phyloP scores from a whole-genome alignment of 345 rosid genomes.

The Microcos paniculata region DNA sequence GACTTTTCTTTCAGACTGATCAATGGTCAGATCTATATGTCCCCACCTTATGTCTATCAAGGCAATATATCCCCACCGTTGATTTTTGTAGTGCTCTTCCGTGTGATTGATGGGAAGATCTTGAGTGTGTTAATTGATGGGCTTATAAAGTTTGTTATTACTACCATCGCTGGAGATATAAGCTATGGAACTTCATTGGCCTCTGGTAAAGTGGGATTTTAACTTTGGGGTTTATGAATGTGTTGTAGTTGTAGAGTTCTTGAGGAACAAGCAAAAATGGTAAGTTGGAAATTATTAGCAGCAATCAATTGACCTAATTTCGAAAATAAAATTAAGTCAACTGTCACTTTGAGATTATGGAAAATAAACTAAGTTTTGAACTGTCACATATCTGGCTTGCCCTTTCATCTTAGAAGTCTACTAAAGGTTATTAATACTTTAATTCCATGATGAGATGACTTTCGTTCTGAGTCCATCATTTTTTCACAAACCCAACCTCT shows the following conservation, averaged over 20 bases:
- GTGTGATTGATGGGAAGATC: background rate
- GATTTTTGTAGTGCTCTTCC: background rate
- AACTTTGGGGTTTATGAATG: no score
- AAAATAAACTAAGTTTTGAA: background rate
- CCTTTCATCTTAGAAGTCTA: no score
- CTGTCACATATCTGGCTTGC: background rate
- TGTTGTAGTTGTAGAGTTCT: background rate
- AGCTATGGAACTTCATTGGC: background rate
- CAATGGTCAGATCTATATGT: no score
- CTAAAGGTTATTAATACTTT: no score
- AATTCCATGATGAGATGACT: no score
- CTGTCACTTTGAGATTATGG: no score
- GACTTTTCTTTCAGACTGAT: background rate
- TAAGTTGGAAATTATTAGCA: background rate
- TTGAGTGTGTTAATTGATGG: background rate
- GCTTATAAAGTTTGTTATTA: background rate
- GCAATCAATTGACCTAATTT: background rate
- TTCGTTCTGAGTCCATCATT: no score
- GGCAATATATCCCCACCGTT: background rate
- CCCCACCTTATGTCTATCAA: background rate
- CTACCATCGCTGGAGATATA: background rate
- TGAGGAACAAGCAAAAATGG: background rate
- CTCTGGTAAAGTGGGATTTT: background rate
- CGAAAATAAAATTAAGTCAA: background rate
- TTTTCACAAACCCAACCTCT: no score